phyloP scores from a whole-genome alignment of 2,329 filamentous ascomycete species.

The Aureobasidium musti region DNA sequence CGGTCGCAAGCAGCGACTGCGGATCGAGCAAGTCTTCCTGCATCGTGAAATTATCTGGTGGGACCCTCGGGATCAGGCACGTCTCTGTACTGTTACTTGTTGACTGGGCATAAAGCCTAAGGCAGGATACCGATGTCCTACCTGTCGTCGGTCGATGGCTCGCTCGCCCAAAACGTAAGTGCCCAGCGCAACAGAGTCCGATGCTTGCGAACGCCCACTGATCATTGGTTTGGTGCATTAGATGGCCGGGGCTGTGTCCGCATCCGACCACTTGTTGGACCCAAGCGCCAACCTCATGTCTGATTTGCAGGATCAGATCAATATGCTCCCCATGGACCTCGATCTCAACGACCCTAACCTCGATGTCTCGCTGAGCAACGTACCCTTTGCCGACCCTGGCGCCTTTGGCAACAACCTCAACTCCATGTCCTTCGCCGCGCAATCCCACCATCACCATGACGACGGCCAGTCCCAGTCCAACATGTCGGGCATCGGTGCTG shows the following conservation, averaged over 20 bases:
- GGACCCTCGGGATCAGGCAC: conserved; percentile 11
- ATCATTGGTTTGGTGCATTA: conserved; percentile 30
- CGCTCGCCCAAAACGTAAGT: conserved; percentile 27
- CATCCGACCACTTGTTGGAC: conserved; percentile 37
- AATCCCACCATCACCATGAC: conserved; percentile 28
- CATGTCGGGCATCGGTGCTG: conserved; percentile 54
- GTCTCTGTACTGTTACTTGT: conserved; percentile 1
- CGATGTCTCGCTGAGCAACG: conserved; percentile 37
- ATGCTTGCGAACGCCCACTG: conserved; percentile 2
- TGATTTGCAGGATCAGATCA: conserved; percentile 45
- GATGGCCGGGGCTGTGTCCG: conserved; percentile 37
- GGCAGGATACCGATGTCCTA: conserved; percentile 25
- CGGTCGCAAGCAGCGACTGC: conserved; percentile 11
- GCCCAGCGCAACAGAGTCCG: conserved; percentile 2
- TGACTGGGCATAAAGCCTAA: conserved; percentile 7
- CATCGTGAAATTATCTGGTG: conserved; percentile 17
- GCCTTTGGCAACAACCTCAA: conserved; percentile 36
- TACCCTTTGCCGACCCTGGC: conserved; percentile 35
- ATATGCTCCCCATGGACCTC: conserved; percentile 52
- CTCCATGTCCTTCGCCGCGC: conserved; percentile 31
- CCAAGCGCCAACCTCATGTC: conserved; percentile 44
- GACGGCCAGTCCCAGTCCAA: conserved; percentile 33
- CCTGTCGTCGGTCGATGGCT: conserved; percentile 24
- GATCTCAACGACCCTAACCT: conserved; percentile 40
- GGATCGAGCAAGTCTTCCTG: conserved; percentile 27